phyloP scores from a whole-genome alignment of 1,284 basidiomycete species.

The Cutaneotrichosporon cavernicola region DNA sequence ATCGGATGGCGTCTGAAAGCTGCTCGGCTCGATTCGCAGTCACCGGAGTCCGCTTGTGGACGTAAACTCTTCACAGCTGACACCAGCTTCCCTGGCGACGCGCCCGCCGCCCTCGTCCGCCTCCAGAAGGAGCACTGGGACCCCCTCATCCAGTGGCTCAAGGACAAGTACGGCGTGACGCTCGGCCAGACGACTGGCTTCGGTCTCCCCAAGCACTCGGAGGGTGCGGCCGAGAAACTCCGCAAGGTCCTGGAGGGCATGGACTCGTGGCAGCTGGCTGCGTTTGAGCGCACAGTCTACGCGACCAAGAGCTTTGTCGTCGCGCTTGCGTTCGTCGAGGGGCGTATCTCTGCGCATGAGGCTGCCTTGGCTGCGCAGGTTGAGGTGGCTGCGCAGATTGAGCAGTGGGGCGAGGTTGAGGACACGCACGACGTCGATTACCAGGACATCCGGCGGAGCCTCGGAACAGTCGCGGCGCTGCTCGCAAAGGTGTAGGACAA shows the following conservation, averaged over 20 bases:
- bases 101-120: constrained; percentile 70
- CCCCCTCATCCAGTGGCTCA: constrained; percentile 79
- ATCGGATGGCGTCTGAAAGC: too few species aligned
- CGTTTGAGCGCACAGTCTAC: constrained; percentile 88
- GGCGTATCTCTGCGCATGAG: constrained; percentile 73
- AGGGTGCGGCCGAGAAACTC: constrained; percentile 65
- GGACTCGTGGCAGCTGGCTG: constrained; percentile 83
- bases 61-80: constrained; percentile 1
- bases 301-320: constrained; percentile 90
- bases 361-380: constrained; percentile 81
- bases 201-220: constrained; percentile 65
- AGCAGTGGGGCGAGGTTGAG: constrained; percentile 97
- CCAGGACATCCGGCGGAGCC: constrained; percentile 82
- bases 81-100: constrained; percentile 74
- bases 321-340: constrained; percentile 76
- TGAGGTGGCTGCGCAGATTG: constrained; percentile 92
- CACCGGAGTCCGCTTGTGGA: not conserved
- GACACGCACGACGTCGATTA: constrained; percentile 95
- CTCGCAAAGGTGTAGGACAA: constrained; percentile 41
- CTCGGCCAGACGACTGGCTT: constrained; percentile 69
- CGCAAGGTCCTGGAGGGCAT: constrained; percentile 62
- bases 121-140: constrained; percentile 88
- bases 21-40: not conserved
- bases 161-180: constrained; percentile 64
- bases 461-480: constrained; percentile 73